Evolutionary conservation across 345 rosid genomes (phyloP).

Genomic region (Mangifera indica): DNA sequence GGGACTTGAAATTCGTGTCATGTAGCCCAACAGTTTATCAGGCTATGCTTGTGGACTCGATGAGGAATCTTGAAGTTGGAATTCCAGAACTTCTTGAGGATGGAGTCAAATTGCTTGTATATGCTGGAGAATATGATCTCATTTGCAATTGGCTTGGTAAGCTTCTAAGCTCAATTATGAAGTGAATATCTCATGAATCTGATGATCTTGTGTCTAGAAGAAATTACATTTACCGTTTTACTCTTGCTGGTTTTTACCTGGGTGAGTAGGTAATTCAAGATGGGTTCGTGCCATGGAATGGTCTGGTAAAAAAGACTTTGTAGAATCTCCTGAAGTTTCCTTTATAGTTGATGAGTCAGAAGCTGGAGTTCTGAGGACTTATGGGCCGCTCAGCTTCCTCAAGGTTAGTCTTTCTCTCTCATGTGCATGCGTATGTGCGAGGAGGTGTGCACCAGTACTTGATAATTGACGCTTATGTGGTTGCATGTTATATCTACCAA

Average conservation of each 20-base stretch:
- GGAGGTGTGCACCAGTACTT: not conserved
- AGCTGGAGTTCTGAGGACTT: constrained; percentile 68
- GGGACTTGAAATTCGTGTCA: constrained; percentile 78
- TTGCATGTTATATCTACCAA: constrained; percentile 16
- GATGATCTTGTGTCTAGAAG: not conserved
- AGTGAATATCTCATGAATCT: not conserved
- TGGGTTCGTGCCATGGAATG: constrained; percentile 99
- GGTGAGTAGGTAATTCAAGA: constrained; percentile 76
- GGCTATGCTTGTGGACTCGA: constrained; percentile 94
- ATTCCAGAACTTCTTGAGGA: constrained; percentile 94
- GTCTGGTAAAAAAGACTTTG: constrained; percentile 77
- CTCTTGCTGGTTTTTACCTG: not conserved
- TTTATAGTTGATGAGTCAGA: constrained; percentile 72
- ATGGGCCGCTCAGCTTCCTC: constrained; percentile 83
- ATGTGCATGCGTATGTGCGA: not conserved
- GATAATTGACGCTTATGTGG: constrained; percentile 8
- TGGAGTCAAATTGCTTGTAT: constrained; percentile 83
- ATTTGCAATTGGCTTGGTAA: constrained; percentile 99
- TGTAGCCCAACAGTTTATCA: constrained; percentile 80
- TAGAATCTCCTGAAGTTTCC: constrained; percentile 59
- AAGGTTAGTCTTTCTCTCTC: constrained; percentile 52
- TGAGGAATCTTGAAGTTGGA: constrained; percentile 92
- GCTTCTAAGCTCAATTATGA: constrained; percentile 14
- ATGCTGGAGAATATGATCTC: constrained; percentile 98
- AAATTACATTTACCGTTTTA: not conserved